Evolutionary conservation across 73 alveolate species (phyloP).

Genomic region (Paramecium tetraurelia): DNA sequence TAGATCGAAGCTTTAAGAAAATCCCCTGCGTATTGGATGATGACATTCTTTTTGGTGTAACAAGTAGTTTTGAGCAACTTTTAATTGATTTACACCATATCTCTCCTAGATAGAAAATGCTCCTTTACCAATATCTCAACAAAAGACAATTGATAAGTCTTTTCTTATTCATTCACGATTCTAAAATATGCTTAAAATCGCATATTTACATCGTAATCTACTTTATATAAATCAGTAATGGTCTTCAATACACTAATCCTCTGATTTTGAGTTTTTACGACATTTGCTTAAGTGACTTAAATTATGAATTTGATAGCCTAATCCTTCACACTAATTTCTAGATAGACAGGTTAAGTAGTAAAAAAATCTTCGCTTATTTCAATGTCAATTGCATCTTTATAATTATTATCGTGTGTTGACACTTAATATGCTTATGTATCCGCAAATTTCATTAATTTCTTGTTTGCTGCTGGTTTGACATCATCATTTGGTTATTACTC

Average conservation of each 20-base stretch:
- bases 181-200: constrained; percentile 38
- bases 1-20: not conserved
- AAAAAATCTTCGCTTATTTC: not conserved
- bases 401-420: not conserved
- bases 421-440: not conserved
- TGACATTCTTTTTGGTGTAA: not conserved
- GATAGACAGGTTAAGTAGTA: not conserved
- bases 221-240: not conserved
- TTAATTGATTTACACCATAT: not conserved
- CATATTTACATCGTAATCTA: not conserved
- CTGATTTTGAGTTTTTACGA: not conserved
- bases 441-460: not conserved
- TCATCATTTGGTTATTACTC: not conserved
- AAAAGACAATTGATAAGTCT: not conserved
- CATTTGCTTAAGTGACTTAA: not conserved
- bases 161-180: not conserved
- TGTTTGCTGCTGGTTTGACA: not conserved
- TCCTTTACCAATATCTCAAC: constrained; percentile 11
- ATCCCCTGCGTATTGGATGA: not conserved
- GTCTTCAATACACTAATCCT: not conserved
- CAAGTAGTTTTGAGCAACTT: not conserved
- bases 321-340: not conserved
- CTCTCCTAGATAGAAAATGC: constrained; percentile 23
- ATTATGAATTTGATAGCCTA: not conserved
- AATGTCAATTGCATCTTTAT: not conserved